These are phyloP conservation scores for Paecilomyces formosus DNA, from an alignment of 2,329 filamentous ascomycete species.

Conservation along the genomic window DNA sequence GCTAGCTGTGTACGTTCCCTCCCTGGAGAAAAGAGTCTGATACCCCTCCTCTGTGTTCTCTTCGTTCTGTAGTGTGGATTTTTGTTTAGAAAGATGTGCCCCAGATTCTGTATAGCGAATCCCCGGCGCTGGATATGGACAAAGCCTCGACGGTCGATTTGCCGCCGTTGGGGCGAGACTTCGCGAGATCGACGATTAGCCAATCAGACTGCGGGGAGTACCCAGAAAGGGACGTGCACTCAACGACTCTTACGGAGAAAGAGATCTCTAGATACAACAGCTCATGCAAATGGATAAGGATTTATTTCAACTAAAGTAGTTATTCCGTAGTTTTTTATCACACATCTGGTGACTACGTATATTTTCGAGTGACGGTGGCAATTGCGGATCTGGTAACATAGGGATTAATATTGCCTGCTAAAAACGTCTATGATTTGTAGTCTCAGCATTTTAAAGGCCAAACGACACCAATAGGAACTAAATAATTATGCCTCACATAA, in stretches of 20 bases:
- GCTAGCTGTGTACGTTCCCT: conserved; percentile 9
- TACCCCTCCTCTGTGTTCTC: neutral
- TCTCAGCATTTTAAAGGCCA: neutral
- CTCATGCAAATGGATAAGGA: no score
- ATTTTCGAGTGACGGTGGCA: no score
- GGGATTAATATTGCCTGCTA: neutral
- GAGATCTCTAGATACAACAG: neutral
- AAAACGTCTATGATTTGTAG: neutral
- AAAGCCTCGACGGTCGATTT: neutral
- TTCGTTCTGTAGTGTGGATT: neutral
- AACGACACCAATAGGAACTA: neutral
- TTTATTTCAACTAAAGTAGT: neutral
- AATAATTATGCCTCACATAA: neutral
- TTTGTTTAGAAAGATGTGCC: neutral
- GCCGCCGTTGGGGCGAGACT: neutral
- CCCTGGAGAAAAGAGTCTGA: neutral
- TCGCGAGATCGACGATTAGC: neutral
- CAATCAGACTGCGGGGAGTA: neutral
- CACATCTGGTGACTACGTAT: neutral
- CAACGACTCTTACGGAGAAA: neutral
- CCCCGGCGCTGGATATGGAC: neutral
- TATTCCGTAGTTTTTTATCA: neutral
- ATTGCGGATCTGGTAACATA: neutral
- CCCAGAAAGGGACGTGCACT: neutral
- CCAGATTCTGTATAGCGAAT: neutral